Percentiles rank a stretch among this genome's conserved stretches.
phyloP scores from a whole-genome alignment of 1,284 basidiomycete genomes.

The Ustilago curta region DNA sequence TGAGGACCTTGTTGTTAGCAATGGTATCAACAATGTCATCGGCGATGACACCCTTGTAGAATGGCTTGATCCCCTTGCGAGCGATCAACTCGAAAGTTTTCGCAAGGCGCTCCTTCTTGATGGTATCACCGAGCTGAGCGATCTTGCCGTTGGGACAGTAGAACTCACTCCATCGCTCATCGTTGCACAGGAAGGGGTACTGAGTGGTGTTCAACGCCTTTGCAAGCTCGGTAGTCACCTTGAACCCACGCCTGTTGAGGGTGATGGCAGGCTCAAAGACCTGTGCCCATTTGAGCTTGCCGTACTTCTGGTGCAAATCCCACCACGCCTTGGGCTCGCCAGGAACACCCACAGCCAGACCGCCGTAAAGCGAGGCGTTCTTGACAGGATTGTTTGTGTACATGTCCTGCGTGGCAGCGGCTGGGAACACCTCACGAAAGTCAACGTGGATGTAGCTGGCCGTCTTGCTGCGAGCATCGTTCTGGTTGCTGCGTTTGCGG shows the following conservation, averaged over 20 bases:
- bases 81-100: constrained; percentile 56
- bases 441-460: constrained; percentile 70
- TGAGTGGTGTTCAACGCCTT: constrained; percentile 49
- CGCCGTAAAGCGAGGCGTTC: constrained; percentile 47
- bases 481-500: constrained; percentile 15
- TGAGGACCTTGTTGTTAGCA: constrained; percentile 55
- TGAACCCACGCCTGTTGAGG: constrained; percentile 65
- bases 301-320: constrained; percentile 63
- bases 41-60: constrained; percentile 63
- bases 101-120: constrained; percentile 51
- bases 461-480: constrained; percentile 34
- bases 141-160: constrained; percentile 63
- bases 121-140: constrained; percentile 58
- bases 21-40: constrained; percentile 54
- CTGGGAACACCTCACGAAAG: constrained; percentile 71
- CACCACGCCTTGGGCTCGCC: constrained; percentile 69
- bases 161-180: constrained; percentile 58
- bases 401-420: constrained; percentile 69
- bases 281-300: constrained; percentile 65
- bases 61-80: constrained; percentile 52
- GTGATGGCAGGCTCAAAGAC: constrained; percentile 65
- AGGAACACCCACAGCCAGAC: constrained; percentile 68
- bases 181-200: constrained; percentile 58
- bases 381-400: constrained; percentile 51
- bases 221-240: constrained; percentile 57